Percentiles rank a stretch among this genome's conserved stretches.
Evolutionary conservation across 2,329 filamentous ascomycete genomes (phyloP).

Genomic region (Sodiomyces alkalinus): DNA sequence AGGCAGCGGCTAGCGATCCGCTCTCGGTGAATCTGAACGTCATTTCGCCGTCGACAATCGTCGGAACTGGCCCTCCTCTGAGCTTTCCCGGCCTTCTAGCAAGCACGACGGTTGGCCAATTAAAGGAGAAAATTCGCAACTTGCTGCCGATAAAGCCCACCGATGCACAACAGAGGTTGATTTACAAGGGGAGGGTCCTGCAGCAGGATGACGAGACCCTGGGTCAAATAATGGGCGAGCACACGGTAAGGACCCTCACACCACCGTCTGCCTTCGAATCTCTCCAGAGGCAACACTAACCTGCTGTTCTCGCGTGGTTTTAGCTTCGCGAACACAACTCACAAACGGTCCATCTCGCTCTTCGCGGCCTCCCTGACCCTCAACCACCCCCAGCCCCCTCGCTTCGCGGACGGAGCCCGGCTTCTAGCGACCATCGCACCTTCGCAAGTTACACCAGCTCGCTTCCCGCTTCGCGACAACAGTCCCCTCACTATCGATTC

Average conservation of each 20-base stretch:
- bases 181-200: constrained; percentile 43
- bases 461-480: constrained; percentile 3
- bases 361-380: constrained; percentile 23
- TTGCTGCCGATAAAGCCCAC: constrained; percentile 30
- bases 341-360: constrained; percentile 38
- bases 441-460: constrained; percentile 6
- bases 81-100: constrained; percentile 31
- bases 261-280: constrained; percentile 2
- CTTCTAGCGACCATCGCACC: constrained; percentile 15
- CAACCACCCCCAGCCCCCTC: constrained; percentile 12
- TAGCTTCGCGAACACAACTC: constrained; percentile 16
- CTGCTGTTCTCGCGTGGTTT: too few species aligned
- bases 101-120: constrained; percentile 36
- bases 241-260: constrained; percentile 36
- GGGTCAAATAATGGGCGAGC: constrained; percentile 39
- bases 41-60: constrained; percentile 36
- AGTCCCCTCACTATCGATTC: constrained; percentile 11
- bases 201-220: constrained; percentile 38
- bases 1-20: constrained; percentile 13
- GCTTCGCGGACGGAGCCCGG: constrained; percentile 10
- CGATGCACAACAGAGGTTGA: constrained; percentile 42
- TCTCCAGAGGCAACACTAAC: neutral
- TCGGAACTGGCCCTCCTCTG: constrained; percentile 34
- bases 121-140: constrained; percentile 44
- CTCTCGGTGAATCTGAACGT: constrained; percentile 39